Percentiles rank a stretch among this genome's conserved stretches.
These are phyloP conservation scores for Lipomyces sp. DNA, from an alignment of 805 yeast genomes.

Conservation along the genomic window DNA sequence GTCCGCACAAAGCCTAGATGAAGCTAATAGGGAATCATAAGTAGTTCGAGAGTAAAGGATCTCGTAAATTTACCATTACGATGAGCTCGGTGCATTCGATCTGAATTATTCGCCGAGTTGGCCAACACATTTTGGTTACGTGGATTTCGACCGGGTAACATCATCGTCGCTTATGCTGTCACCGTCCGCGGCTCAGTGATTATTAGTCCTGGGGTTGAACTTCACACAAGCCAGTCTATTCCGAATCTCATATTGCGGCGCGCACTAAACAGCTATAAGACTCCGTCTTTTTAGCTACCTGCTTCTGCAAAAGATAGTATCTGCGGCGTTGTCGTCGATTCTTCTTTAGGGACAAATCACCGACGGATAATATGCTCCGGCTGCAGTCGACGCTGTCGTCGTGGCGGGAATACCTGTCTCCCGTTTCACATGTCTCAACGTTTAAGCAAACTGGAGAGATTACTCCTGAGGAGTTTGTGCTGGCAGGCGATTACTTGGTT, in stretches of 20 bases:
- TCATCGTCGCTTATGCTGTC: not conserved
- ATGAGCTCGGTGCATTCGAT: too few species aligned
- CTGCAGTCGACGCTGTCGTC: conserved; percentile 69
- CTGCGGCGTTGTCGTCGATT: not conserved
- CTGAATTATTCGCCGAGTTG: too few species aligned
- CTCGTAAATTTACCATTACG: not conserved
- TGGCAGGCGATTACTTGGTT: conserved; percentile 91
- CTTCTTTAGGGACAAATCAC: not conserved
- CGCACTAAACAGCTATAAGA: not conserved
- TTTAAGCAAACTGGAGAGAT: conserved; percentile 87
- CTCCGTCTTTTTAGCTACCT: not conserved
- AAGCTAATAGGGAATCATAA: not conserved
- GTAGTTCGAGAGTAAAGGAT: not conserved
- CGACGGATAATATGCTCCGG: conserved; percentile 55
- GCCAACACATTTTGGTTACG: too few species aligned
- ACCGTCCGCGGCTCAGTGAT: not conserved
- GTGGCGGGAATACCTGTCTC: conserved; percentile 90
- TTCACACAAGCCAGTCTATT: not conserved
- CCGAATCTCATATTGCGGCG: not conserved
- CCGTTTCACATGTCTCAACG: conserved; percentile 83
- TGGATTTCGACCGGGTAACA: not conserved
- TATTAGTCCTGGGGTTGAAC: not conserved
- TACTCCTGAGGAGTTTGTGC: conserved; percentile 92
- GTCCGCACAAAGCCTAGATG: not conserved
- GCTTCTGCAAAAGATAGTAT: not conserved